Evolutionary conservation across 1,284 basidiomycete genomes (phyloP), one percentile per base, ranked within the genome.

Genomic region (Boletus hoseneyae): DNA sequence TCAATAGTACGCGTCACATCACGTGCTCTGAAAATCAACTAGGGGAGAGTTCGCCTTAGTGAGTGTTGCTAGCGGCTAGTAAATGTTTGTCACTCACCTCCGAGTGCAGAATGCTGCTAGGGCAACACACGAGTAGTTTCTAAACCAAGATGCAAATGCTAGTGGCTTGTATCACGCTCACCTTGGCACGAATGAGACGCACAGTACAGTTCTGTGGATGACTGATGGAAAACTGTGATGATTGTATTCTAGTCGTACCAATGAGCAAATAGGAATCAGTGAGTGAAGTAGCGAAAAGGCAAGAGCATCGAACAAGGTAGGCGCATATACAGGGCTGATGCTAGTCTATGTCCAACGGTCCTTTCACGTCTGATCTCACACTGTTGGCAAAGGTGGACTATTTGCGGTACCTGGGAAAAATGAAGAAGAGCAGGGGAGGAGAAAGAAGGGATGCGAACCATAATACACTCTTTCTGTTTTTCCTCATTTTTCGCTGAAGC

Each of bases 401-500:
- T 39, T 70, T 66, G 50, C 65, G 65, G 45, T 66, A 66, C 65
- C 65, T 66, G 29, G 1, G 21, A 19, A 25, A 23, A 9, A 35
- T 52, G 47, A 51, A 23, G 35, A 18, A 16, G 33, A 36, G 30
- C 1, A 8, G 15, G 21, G 18, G 6, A 30, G 13, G 34, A 15
- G 18, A 18, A 21, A 25, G 42, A 44, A 11, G 6, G 19, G 30
- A 38, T 16, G 70, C 79, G 71, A 66, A 97, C 96, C 97, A 99
- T 42, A 93, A 76, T 8, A 95, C 90, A 51, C 86, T 84, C 75
- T 93, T 92, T 65, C 96, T 78, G 73, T 82, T 90, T 64, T 89
- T 80, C 63, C 95, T 77, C 90, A 98, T 98, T 80, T 99, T 99
- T 58, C 95, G 84, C 74, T 97, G 95, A 40, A 99, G 79, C 71